Conservation (phyloP, 768 basidiomycete species). For the Crucibulum laeve region DNA sequence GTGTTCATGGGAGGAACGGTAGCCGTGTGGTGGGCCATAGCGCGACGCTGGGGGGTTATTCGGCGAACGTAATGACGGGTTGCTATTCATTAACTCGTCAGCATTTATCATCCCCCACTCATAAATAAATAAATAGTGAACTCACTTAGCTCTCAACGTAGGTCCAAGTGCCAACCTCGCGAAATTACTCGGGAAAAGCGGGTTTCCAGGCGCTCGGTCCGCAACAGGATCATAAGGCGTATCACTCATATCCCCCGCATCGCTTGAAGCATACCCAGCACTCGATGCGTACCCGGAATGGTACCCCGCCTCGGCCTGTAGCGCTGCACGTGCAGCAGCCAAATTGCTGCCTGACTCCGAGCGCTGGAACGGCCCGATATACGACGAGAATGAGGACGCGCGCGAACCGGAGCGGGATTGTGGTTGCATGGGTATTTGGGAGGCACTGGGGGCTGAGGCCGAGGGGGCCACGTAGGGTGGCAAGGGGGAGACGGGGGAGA, state of each 20-base stretch:
- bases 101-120: neutral
- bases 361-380: constrained; percentile 28
- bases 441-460: constrained; percentile 3
- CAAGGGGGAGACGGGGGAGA: constrained; percentile 21
- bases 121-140: constrained; percentile 5
- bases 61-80: constrained; percentile 9
- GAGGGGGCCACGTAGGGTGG: constrained; percentile 15
- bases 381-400: constrained; percentile 14
- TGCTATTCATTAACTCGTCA: neutral
- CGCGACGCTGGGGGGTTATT: constrained; percentile 11
- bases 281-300: neutral
- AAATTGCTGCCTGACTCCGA: constrained; percentile 24
- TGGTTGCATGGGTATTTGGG: constrained; percentile 4
- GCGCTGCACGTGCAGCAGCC: constrained; percentile 12
- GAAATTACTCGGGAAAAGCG: constrained; percentile 81
- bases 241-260: constrained; percentile 22
- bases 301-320: constrained; percentile 13
- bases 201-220: constrained; percentile 68
- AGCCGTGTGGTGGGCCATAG: constrained; percentile 5
- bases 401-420: constrained; percentile 3
- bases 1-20: constrained; percentile 1
- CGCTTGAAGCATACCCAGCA: constrained; percentile 4
- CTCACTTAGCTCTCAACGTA: constrained; percentile 50
- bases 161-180: constrained; percentile 62
- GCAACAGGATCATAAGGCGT: constrained; percentile 8